Evolutionary conservation across 1,284 basidiomycete species (phyloP).

Genomic region (Fomitopsis palustris): DNA sequence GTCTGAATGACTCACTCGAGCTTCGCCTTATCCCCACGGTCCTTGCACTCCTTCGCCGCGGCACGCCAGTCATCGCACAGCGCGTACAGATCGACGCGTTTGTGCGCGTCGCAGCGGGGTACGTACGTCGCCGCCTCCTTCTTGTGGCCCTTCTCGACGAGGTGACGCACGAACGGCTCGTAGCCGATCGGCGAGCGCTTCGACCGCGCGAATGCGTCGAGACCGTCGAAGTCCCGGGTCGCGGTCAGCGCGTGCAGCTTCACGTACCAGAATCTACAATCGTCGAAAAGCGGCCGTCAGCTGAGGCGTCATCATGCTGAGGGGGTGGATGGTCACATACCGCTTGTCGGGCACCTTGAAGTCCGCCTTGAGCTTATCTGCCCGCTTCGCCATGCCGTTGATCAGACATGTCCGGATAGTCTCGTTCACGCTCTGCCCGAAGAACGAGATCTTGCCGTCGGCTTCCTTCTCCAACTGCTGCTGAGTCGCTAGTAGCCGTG

Average conservation of each 20-base stretch:
- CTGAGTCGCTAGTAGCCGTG: conserved; percentile 75
- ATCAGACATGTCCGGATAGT: conserved; percentile 76
- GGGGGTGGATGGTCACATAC: conserved; percentile 33
- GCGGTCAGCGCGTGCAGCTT: conserved; percentile 81
- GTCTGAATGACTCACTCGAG: conserved; percentile 64
- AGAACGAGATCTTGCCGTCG: conserved; percentile 72
- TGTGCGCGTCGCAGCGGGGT: conserved; percentile 77
- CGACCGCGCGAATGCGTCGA: conserved; percentile 81
- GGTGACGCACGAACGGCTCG: conserved; percentile 85
- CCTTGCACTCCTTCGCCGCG: conserved; percentile 86
- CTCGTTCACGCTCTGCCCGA: conserved; percentile 80
- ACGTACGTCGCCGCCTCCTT: conserved; percentile 79
- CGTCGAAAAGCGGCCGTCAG: not conserved
- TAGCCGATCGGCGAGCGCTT: conserved; percentile 95
- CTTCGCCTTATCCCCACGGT: conserved; percentile 76
- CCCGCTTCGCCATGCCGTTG: conserved; percentile 79
- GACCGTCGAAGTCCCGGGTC: conserved; percentile 78
- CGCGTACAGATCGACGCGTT: conserved; percentile 82
- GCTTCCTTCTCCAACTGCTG: conserved; percentile 86
- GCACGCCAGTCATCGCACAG: conserved; percentile 85
- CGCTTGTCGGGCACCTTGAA: conserved; percentile 92
- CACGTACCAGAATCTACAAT: conserved; percentile 84
- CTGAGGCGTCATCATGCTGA: not conserved
- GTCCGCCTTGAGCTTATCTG: conserved; percentile 82
- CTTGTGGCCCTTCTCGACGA: conserved; percentile 66